Evolutionary conservation across 2,329 filamentous ascomycete species (phyloP).

Genomic region (Paraphaeosphaeria minitans): DNA sequence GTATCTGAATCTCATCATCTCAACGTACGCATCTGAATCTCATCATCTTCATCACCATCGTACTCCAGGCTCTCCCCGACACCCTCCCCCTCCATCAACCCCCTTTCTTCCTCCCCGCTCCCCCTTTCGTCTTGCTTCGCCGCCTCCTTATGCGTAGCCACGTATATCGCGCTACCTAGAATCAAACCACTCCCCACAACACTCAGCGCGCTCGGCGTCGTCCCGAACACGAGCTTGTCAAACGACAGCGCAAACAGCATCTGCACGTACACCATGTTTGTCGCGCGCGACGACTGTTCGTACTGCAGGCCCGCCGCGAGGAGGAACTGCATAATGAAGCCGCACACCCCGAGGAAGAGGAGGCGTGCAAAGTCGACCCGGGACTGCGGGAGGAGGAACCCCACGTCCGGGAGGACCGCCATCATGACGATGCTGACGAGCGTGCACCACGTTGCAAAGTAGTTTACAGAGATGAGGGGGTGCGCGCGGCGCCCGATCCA

Average conservation of each 20-base stretch:
- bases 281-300: conserved; percentile 67
- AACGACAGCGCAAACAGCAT: conserved; percentile 71
- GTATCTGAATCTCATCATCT: conserved; percentile 23
- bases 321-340: conserved; percentile 87
- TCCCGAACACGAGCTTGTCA: conserved; percentile 68
- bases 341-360: conserved; percentile 70
- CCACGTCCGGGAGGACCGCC: conserved; percentile 58
- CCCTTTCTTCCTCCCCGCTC: conserved; percentile 40
- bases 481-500: conserved; percentile 81
- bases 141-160: conserved; percentile 60
- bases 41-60: conserved; percentile 19
- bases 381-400: conserved; percentile 61
- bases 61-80: conserved; percentile 17
- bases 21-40: conserved; percentile 26
- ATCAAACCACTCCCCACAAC: conserved; percentile 68
- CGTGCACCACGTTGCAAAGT: conserved; percentile 74
- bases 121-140: conserved; percentile 28
- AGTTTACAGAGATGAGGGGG: conserved; percentile 83
- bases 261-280: conserved; percentile 71
- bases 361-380: conserved; percentile 69
- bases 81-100: conserved; percentile 32
- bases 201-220: conserved; percentile 61
- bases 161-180: conserved; percentile 67
- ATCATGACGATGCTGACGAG: conserved; percentile 69
- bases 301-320: conserved; percentile 76